phyloP scores from a whole-genome alignment of 2,329 filamentous ascomycete species.

The Sporothrix mexicana region DNA sequence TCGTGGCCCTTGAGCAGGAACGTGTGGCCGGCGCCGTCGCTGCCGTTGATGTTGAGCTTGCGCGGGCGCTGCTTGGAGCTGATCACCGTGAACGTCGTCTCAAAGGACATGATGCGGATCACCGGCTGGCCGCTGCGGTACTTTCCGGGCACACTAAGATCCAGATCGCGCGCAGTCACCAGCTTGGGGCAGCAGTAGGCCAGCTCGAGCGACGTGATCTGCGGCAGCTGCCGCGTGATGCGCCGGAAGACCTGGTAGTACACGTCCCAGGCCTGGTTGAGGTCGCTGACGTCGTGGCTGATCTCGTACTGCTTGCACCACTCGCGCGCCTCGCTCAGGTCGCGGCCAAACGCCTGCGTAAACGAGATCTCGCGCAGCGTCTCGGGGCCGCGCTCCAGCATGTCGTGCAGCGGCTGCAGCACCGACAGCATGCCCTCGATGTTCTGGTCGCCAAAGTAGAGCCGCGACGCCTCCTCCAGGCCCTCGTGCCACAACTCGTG shows the following conservation, averaged over 20 bases:
- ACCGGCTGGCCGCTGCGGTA: constrained; percentile 81
- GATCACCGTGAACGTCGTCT: constrained; percentile 88
- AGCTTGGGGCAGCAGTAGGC: constrained; percentile 97
- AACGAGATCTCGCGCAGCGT: constrained; percentile 97
- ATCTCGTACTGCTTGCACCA: constrained; percentile 93
- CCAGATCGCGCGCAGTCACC: constrained; percentile 81
- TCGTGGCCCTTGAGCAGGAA: constrained; percentile 98
- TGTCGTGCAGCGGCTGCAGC: constrained; percentile 86
- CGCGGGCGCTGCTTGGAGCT: constrained; percentile 95
- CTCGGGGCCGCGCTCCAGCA: constrained; percentile 88
- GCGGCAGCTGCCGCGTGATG: constrained; percentile 89
- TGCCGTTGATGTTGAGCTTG: constrained; percentile 85
- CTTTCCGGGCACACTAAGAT: constrained; percentile 93
- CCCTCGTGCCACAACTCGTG: constrained; percentile 99
- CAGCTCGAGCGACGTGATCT: constrained; percentile 89
- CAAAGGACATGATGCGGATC: constrained; percentile 86
- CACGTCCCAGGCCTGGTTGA: constrained; percentile 98
- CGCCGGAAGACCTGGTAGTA: constrained; percentile 99
- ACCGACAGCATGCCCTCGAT: constrained; percentile 97
- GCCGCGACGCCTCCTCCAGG: constrained; percentile 90
- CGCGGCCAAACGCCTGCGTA: constrained; percentile 93
- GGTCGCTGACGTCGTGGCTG: constrained; percentile 87
- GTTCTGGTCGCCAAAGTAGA: constrained; percentile 98
- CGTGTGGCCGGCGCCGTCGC: constrained; percentile 84
- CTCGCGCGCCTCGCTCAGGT: constrained; percentile 91